Base-by-base conservation (phyloP, 1,139 yeast species). In the Candida glucosophila region DNA sequence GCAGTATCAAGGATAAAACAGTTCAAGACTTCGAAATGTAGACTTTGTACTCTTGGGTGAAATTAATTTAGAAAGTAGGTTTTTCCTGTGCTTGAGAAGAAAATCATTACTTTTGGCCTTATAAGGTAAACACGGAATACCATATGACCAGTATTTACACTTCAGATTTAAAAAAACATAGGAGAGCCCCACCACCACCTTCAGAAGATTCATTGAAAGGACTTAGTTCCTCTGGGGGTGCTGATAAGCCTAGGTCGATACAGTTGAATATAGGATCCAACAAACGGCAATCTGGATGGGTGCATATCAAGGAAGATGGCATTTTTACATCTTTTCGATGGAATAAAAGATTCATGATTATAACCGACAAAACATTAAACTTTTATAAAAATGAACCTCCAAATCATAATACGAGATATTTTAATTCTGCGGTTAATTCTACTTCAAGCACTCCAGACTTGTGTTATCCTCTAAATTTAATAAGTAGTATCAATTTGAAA, bases 231-330 rank as follows among this genome's bases (percentile, higher is more conserved):
- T 7, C 12, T 15, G 27, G 23, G 8, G 17, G 17, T 9, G 20
- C 30, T 27, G 20, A 27, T 23, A 18, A 32, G 23, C 15, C 29
- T 12, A 30, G 34, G 22, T 29, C 40, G 14, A 35, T 40, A 22
- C 44, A 41, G 23, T 35, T 51, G 24, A 47, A 43, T 23, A 36
- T 52, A 30, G 41, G 42, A 27, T 43, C 60, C 22, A 53, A 48
- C 27, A 58, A 55, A 30, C 44, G 64, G 17, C 60, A 57, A 29
- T 40, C 57, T 13, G 96, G 97, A 0, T 88, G 95, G 94, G 88
- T 83, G 14, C 82, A 83, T 29, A 77, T 85, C 29, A 86, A 85
- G 49, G 97, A 88, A 42, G 97, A 88, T 41, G 95, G 95, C 13
- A 53, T 82, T 19, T 64, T 65, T 43, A 71, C 83, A 36, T 73